phyloP scores from a whole-genome alignment of 495 filamentous ascomycete genomes.

The Xylaria flabelliformis region DNA sequence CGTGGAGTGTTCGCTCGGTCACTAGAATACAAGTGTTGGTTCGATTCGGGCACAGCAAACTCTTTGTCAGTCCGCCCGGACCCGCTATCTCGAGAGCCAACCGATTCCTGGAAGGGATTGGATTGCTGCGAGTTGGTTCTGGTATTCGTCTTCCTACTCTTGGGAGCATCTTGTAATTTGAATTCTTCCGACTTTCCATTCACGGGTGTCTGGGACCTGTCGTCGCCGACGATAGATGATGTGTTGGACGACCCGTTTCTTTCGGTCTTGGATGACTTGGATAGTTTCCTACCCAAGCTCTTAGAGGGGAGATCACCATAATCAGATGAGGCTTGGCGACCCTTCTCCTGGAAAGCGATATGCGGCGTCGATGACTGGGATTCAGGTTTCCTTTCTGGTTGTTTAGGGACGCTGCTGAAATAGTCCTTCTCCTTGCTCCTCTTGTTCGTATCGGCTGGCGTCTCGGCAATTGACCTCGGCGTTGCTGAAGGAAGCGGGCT shows the following conservation, averaged over 20 bases:
- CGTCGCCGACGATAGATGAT: conserved; percentile 47
- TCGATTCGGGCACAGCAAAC: conserved; percentile 36
- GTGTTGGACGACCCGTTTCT: conserved; percentile 44
- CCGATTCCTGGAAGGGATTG: conserved; percentile 39
- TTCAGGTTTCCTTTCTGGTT: conserved; percentile 45
- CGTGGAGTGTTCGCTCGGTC: conserved; percentile 55
- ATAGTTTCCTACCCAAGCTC: conserved; percentile 50
- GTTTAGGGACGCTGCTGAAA: conserved; percentile 49
- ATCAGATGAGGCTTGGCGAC: conserved; percentile 65
- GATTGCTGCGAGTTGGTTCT: conserved; percentile 70
- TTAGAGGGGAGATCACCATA: conserved; percentile 53
- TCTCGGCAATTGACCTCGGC: conserved; percentile 63
- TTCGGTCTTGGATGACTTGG: conserved; percentile 49
- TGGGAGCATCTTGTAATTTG: conserved; percentile 77
- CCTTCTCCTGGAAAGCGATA: conserved; percentile 90
- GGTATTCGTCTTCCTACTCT: conserved; percentile 67
- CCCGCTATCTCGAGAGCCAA: conserved; percentile 36
- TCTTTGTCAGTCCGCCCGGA: conserved; percentile 43
- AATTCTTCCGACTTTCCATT: conserved; percentile 62
- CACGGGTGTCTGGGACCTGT: conserved; percentile 47
- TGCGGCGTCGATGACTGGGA: conserved; percentile 72
- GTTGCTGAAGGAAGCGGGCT: conserved; percentile 69
- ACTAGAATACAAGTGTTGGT: conserved; percentile 35
- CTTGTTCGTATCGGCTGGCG: conserved; percentile 46
- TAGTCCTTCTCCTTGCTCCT: conserved; percentile 61